phyloP scores from a whole-genome alignment of 306 rosid species.

The Albizia julibrissin region DNA sequence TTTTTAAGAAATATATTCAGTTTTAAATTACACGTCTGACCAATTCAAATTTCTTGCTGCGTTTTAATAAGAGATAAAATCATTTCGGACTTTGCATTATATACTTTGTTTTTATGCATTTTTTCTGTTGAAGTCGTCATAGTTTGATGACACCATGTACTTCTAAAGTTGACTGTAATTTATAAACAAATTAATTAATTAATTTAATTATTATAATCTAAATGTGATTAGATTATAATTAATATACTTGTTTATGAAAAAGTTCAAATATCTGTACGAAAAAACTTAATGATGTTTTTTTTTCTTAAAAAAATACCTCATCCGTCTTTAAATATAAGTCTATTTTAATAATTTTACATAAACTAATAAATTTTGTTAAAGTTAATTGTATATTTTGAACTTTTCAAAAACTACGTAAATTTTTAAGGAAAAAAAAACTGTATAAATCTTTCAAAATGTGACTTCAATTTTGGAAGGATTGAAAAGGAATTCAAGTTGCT shows the following conservation, averaged over 20 bases:
- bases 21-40: not conserved
- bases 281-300: not conserved
- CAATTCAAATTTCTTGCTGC: not conserved
- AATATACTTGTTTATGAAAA: not conserved
- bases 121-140: not conserved
- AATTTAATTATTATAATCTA: too few relatives aligned
- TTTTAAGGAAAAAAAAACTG: not conserved
- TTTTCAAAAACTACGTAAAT: not conserved
- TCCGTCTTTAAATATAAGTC: not conserved
- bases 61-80: not conserved
- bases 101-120: not conserved
- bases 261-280: not conserved
- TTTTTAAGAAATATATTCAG: not conserved
- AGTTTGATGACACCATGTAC: not conserved
- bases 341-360: not conserved
- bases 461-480: not conserved
- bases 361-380: not conserved
- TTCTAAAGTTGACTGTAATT: not conserved
- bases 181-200: not conserved
- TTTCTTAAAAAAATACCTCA: not conserved
- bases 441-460: not conserved
- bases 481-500: not conserved
- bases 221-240: not conserved
- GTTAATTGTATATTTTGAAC: not conserved
- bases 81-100: not conserved